Evolutionary conservation across 2,329 filamentous ascomycete genomes (phyloP), one percentile per base, ranked within the genome.

Genomic region (Alternaria sp.): DNA sequence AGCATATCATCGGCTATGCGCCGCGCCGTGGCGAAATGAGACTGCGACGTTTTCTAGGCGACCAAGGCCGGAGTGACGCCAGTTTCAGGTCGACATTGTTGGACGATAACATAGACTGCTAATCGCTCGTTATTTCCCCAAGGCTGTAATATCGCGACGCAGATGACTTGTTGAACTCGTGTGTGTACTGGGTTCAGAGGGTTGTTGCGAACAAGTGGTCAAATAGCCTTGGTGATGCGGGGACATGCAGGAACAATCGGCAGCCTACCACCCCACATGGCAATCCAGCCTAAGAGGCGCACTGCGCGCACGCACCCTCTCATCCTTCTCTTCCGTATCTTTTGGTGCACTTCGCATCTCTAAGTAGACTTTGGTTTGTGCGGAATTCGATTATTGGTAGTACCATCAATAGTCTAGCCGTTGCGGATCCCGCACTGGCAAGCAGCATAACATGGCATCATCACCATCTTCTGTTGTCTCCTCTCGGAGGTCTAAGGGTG

Each of bases 371-470:
- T 36, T 22, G 46, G 18, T 18, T 18, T 41, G 11, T 24, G 34
- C 32, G 12, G 4, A 48, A 8, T 48, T 20, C 5, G 14, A 48
- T n/a, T 48, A 11, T 8, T n/a, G 16, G 18, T 36, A 34, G 12
- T 48, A n/a, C 7, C 9, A 24, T 48, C 18, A 20, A 9, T 30
- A 36, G 22, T 12, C 18, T 18, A 20, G 14, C 18, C n/a, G 1
- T 51, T 8, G 32, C 51, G 16, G 32, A 42, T 36, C 16, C 44
- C 20, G 44, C 41, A 39, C 22, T 12, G 7, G 24, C 26, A 22
- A 34, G 24, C 22, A 26, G n/a, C 55, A 16, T 38, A 12, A 41
- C 2, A 57, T 61, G 48, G 32, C 41, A 56, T 41, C 24, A 22
- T 42, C 39, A 22, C 11, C 18, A 41, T 43, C 49, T 16, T 22